A percentile compares a stretch with the other conserved stretches of the same genome.
Conservation (phyloP, 2,329 filamentous ascomycete genomes). For the Alternaria arborescens region DNA sequence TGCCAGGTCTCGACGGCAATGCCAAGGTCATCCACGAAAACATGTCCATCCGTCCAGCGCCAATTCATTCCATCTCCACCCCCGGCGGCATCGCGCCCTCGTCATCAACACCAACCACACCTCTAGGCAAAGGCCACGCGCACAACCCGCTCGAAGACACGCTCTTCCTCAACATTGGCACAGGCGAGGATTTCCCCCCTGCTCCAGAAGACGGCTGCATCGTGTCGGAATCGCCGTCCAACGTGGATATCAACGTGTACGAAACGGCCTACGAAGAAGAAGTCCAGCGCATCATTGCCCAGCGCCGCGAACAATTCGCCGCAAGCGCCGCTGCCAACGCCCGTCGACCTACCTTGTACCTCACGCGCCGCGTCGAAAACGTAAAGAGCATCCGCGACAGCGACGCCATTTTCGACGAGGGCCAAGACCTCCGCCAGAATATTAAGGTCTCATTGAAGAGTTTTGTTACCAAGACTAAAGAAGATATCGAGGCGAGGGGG, state of each 20-base stretch:
- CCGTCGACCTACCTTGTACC: slow-evolving; percentile 64
- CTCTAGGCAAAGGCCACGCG: slow-evolving; percentile 63
- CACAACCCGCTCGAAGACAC: slow-evolving; percentile 71
- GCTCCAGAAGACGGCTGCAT: slow-evolving; percentile 53
- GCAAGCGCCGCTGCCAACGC: slow-evolving; percentile 23
- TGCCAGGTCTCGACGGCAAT: slow-evolving; percentile 28
- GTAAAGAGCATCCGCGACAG: slow-evolving; percentile 48
- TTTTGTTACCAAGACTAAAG: slow-evolving; percentile 48
- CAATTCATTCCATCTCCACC: slow-evolving; percentile 32
- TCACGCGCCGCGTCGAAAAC: slow-evolving; percentile 60
- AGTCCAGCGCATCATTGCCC: slow-evolving; percentile 72
- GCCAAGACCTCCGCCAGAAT: slow-evolving; percentile 35
- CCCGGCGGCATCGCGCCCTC: slow-evolving; percentile 13
- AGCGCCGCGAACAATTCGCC: slow-evolving; percentile 49
- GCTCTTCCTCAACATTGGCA: slow-evolving; percentile 79
- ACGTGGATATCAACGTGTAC: slow-evolving; percentile 87
- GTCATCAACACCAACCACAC: slow-evolving; percentile 39
- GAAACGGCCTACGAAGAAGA: slow-evolving; percentile 87
- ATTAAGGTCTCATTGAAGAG: slow-evolving; percentile 47
- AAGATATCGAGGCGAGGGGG: slow-evolving; percentile 42
- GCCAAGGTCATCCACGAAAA: slow-evolving; percentile 43
- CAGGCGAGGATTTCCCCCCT: slow-evolving; percentile 61
- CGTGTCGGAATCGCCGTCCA: slow-evolving; percentile 85
- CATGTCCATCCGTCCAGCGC: slow-evolving; percentile 43
- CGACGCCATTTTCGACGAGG: slow-evolving; percentile 45